Evolutionary conservation across 108 stramenopile genomes (phyloP).

Genomic region (Skeletonema tropicum): DNA sequence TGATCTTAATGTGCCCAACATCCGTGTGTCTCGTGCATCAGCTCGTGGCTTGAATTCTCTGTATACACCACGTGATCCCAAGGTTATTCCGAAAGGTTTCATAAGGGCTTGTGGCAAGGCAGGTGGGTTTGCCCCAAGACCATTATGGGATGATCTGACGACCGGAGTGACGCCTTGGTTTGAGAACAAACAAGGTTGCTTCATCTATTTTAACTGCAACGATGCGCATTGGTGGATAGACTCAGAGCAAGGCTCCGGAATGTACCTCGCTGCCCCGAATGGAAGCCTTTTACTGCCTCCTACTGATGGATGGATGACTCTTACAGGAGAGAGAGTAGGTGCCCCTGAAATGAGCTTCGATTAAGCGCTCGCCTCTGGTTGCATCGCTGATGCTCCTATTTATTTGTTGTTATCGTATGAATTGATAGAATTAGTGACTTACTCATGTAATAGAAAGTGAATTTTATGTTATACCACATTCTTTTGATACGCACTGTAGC

Average conservation of each 20-base stretch:
- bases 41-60: constrained; percentile 24
- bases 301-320: constrained; percentile 28
- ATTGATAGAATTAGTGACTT: constrained; percentile 4
- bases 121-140: constrained; percentile 40
- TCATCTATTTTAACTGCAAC: constrained; percentile 35
- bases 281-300: constrained; percentile 40
- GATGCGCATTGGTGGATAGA: constrained; percentile 43
- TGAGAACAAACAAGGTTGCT: constrained; percentile 28
- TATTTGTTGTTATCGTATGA: not conserved
- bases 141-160: constrained; percentile 34
- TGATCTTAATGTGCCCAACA: constrained; percentile 9
- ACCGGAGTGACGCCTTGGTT: constrained; percentile 47
- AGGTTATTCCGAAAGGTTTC: constrained; percentile 34
- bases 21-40: constrained; percentile 13
- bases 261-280: constrained; percentile 36
- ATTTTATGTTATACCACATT: not conserved
- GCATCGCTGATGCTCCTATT: not conserved
- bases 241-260: constrained; percentile 9
- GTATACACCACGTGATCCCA: constrained; percentile 31
- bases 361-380: constrained; percentile 9
- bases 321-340: constrained; percentile 27
- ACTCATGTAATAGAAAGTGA: not conserved
- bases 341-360: constrained; percentile 33
- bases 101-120: constrained; percentile 32
- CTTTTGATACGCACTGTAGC: not conserved